Conservation (phyloP, 1,284 basidiomycete genomes). For the Polyporus tsugae region DNA sequence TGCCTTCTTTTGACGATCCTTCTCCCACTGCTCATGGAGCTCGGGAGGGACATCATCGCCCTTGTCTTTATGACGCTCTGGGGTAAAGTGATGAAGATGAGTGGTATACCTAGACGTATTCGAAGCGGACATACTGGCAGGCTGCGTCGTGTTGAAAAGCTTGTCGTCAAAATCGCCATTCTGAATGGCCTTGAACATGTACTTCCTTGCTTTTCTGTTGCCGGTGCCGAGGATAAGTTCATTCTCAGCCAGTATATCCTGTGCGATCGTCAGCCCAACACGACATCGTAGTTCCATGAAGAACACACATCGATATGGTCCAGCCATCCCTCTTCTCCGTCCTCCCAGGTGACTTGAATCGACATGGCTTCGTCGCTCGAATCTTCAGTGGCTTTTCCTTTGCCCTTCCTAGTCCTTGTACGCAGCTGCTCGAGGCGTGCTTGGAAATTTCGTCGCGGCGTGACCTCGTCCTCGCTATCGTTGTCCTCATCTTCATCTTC, state of each 20-base stretch:
- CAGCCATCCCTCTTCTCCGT: slow-evolving; percentile 71
- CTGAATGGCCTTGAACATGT: slow-evolving; percentile 69
- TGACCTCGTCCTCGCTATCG: slow-evolving; percentile 49
- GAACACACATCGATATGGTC: slow-evolving; percentile 63
- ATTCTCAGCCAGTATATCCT: slow-evolving; percentile 58
- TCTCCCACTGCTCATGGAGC: slow-evolving; percentile 79
- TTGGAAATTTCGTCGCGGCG: slow-evolving; percentile 61
- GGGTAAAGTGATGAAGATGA: background rate
- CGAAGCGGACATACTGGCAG: slow-evolving; percentile 38
- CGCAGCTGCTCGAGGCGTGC: slow-evolving; percentile 56
- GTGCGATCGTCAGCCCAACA: background rate
- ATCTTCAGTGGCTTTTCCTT: slow-evolving; percentile 47
- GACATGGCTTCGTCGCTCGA: slow-evolving; percentile 42
- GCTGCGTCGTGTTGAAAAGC: slow-evolving; percentile 37
- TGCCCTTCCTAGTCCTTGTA: slow-evolving; percentile 40
- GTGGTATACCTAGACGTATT: background rate
- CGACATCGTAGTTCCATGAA: background rate
- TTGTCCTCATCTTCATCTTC: slow-evolving; percentile 44
- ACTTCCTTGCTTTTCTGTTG: slow-evolving; percentile 62
- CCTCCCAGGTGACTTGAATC: slow-evolving; percentile 57
- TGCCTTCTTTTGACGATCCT: slow-evolving; percentile 85
- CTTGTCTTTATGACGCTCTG: slow-evolving; percentile 67
- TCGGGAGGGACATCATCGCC: slow-evolving; percentile 67
- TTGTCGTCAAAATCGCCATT: slow-evolving; percentile 55
- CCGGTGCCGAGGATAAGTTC: slow-evolving; percentile 45